Evolutionary conservation across 345 rosid genomes (phyloP), one percentile per base, ranked within the genome.

Genomic region (Rhizophora apiculata): DNA sequence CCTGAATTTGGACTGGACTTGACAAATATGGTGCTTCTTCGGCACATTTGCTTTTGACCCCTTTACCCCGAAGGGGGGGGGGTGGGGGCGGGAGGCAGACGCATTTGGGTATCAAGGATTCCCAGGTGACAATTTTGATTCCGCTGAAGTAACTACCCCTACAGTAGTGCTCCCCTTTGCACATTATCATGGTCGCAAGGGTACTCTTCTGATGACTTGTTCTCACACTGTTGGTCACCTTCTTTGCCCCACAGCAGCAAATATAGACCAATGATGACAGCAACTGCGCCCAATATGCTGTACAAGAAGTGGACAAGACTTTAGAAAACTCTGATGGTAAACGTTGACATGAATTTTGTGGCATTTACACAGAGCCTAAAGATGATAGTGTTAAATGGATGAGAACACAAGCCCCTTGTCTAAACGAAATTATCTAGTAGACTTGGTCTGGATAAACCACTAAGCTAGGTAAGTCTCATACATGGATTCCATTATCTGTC

Each of bases 181-280:
- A 11, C 49, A 13, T 73, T 78, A 31, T 70, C 72, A 9, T 46
- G 21, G 19, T 56, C 49, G 1, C 63, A 58, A 49, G 8, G 22
- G 39, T 70, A 55, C 32, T 76, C 73, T 64, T 69, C 80, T 37
- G 63, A 52, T 31, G 72, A 55, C 67, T 75, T 61, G 10, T 52
- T 19, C n/a, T 55, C 63, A 72, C n/a, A 53, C 20, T 65, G 58
- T 51, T 51, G 56, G 21, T 81, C 87, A 7, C 62, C 80, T 60
- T 85, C 90, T 77, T 87, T 89, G 19, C 92, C 96, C 92, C 92
- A 87, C 8, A 85, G 62, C 64, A 89, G 80, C 74, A 87, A 48
- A 73, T 89, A 89, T 26, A 89, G 63, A 46, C 90, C 96, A 49
- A 75, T 6, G 13, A 87, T 83, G 31, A 84, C 88, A 53, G 82